Conservation (phyloP, 23 red algal genomes). For the Gracilaria gracilis region DNA sequence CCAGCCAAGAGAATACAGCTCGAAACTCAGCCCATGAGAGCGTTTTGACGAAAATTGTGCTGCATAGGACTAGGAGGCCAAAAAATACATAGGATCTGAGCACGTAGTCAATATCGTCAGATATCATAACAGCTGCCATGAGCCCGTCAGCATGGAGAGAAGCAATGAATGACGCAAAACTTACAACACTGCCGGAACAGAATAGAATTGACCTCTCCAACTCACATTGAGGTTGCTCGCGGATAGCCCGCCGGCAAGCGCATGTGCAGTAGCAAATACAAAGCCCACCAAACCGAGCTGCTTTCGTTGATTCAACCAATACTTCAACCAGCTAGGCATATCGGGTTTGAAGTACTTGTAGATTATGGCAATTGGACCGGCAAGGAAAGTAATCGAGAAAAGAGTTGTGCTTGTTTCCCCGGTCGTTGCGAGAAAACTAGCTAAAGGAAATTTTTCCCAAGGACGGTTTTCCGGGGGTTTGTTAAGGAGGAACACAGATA, state of each 20-base stretch:
- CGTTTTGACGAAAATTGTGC: no score
- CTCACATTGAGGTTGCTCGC: background rate
- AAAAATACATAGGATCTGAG: no score
- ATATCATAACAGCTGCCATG: no score
- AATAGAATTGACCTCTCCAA: constrained; percentile 18
- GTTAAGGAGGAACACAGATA: background rate
- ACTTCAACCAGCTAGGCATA: constrained; percentile 19
- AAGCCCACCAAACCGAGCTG: constrained; percentile 68
- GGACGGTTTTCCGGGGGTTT: background rate
- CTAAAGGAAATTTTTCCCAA: constrained; percentile 16
- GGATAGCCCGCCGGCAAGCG: constrained; percentile 23
- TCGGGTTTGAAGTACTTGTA: background rate
- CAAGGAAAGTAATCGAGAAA: constrained; percentile 61
- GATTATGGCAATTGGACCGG: constrained; percentile 46
- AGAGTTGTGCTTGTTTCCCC: constrained; percentile 47
- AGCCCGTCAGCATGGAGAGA: no score
- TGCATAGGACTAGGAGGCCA: no score
- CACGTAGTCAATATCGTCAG: no score
- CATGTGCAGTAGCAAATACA: constrained; percentile 43
- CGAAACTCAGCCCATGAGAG: no score
- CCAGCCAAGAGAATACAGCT: no score
- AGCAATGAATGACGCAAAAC: background rate
- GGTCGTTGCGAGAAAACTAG: constrained; percentile 25
- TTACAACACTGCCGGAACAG: background rate
- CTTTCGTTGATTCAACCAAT: constrained; percentile 60